Conservation (phyloP, 202 grass and related monocot genomes). For the Elaeis oleifera region DNA sequence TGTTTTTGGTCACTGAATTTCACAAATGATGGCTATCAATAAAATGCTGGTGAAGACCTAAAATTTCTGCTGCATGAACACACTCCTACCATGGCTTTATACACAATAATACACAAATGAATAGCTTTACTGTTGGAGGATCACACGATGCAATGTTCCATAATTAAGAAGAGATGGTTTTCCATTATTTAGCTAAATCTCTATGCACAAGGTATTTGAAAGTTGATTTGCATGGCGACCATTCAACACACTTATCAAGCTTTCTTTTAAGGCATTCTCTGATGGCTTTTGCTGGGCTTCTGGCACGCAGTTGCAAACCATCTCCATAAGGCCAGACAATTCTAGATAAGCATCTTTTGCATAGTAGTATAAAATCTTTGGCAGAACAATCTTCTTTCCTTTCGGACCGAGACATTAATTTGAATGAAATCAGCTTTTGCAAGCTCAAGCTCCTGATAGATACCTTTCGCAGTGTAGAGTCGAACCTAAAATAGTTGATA, state of each 20-base stretch:
- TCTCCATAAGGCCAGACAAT: constrained; percentile 49
- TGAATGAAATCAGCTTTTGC: constrained; percentile 68
- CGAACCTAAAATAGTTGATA: constrained; percentile 48
- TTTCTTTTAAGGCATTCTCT: constrained; percentile 45
- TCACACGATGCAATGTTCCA: constrained; percentile 17
- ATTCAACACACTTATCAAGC: constrained; percentile 62
- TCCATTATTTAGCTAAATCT: constrained; percentile 47
- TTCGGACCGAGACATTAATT: constrained; percentile 49
- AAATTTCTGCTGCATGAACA: no score
- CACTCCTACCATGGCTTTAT: no score
- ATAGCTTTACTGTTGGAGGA: constrained; percentile 13
- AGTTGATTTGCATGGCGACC: constrained; percentile 64
- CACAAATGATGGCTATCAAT: no score
- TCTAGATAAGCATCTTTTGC: constrained; percentile 68
- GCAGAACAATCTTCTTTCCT: constrained; percentile 64
- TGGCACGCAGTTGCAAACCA: constrained; percentile 58
- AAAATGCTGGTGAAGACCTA: no score
- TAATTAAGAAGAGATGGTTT: constrained; percentile 7
- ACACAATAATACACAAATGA: background rate
- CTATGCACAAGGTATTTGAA: constrained; percentile 73
- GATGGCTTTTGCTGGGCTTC: constrained; percentile 51
- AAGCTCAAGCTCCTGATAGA: constrained; percentile 54
- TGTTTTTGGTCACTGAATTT: no score
- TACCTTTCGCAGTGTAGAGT: constrained; percentile 64
- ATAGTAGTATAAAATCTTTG: constrained; percentile 70